Base-by-base conservation (phyloP, 176 grass and related monocot genomes). In the Secale cereale region DNA sequence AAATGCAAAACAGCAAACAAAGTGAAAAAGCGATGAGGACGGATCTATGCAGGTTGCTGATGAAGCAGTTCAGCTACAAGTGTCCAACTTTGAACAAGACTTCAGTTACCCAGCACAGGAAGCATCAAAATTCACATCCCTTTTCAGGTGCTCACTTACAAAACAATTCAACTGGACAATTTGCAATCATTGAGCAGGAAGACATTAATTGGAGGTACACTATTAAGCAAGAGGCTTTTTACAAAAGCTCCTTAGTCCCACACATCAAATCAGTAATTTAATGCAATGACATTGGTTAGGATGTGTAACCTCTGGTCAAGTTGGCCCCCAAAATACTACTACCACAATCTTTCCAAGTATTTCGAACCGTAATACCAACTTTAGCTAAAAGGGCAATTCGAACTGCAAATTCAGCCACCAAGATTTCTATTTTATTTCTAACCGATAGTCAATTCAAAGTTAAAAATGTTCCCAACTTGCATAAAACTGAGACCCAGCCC, bases 1-100 rank as follows among this genome's bases (percentile, higher is more conserved):
- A 78, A 78, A 87, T 20, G 65, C 36, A 66, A 73, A 90, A 13
- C 8, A 67, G 69, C 52, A 70, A 77, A 37, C 3, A 15, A 66
- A 80, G 14, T 81, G 29, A 87, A 19, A 70, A 15, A 36, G 56
- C 22, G 13, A 16, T 73, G 33, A 33, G 30, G 17, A 29, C 74
- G 12, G 27, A 36, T 35, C 4, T 20, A 27, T n/a, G 67, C 19
- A 65, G 1, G 26, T 39, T 75, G 65, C 16, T 20, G 70, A 70
- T 6, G 6, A 5, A 88, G 62, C 72, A 29, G 10, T 70, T 59
- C 0, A 7, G 7, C 65, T 19, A 46, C 83, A 50, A 57, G 25
- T 1, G 65, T 45, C 59, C n/a, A 79, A 30, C n/a, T 85, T 78
- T 78, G 74, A 78, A n/a, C 17, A 70, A 20, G 17, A 40, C 1